phyloP scores from a whole-genome alignment of 345 rosid genomes.

The Citropsis articulata region DNA sequence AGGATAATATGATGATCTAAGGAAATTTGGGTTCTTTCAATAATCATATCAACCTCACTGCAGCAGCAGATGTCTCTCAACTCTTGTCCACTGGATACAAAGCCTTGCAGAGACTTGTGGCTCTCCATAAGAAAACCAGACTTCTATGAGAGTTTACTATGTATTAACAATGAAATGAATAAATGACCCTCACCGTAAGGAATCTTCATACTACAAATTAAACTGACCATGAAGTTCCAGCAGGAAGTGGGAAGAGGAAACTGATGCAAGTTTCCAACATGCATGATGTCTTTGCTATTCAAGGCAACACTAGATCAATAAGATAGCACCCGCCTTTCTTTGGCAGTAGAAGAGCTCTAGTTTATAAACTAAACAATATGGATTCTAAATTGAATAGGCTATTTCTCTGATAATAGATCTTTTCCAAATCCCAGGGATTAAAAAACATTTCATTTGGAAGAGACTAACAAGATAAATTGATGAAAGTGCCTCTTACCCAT shows the following conservation, averaged over 20 bases:
- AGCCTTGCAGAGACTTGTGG: not conserved
- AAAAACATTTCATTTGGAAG: not conserved
- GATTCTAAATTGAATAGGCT: not conserved
- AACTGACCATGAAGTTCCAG: not conserved
- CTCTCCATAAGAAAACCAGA: too few species aligned
- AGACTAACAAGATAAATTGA: not conserved
- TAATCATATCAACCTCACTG: not conserved
- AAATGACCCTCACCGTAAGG: not conserved
- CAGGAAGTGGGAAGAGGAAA: not conserved
- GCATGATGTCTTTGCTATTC: not conserved
- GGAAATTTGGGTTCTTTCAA: too few species aligned
- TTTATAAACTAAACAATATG: not conserved
- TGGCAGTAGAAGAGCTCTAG: not conserved
- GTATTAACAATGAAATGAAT: not conserved
- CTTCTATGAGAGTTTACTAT: too few species aligned
- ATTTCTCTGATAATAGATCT: not conserved
- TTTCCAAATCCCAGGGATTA: not conserved
- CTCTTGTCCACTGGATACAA: too few species aligned
- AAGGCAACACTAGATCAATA: not conserved
- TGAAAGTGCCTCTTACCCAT: not conserved
- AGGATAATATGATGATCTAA: too few species aligned
- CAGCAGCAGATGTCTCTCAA: not conserved
- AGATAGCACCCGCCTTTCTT: not conserved
- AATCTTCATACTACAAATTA: not conserved
- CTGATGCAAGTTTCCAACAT: not conserved